Evolutionary conservation across 768 basidiomycete species (phyloP).

Genomic region (Agaricus bisporus): DNA sequence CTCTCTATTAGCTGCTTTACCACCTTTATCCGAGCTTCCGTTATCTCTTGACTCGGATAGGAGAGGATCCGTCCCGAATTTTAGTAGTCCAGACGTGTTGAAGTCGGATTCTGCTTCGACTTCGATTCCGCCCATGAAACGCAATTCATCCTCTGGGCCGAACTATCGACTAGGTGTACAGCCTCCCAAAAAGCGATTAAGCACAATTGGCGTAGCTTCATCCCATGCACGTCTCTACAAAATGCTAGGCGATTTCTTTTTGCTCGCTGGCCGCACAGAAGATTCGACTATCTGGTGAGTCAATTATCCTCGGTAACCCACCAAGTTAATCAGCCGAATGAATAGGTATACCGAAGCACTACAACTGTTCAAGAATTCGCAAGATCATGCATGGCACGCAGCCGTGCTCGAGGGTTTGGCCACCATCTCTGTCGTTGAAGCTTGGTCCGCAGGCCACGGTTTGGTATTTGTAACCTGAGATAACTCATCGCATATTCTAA

Average conservation of each 20-base stretch:
- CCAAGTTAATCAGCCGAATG: conserved; percentile 14
- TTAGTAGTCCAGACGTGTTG: conserved; percentile 51
- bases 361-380: conserved; percentile 62
- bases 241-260: conserved; percentile 81
- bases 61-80: conserved; percentile 34
- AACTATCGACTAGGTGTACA: conserved; percentile 42
- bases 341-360: conserved; percentile 83
- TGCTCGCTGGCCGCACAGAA: conserved; percentile 78
- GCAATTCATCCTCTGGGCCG: conserved; percentile 46
- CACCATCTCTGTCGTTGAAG: conserved; percentile 72
- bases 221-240: conserved; percentile 86
- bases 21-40: conserved; percentile 56
- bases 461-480: conserved; percentile 41
- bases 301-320: background rate
- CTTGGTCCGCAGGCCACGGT: conserved; percentile 75
- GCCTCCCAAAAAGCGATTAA: conserved; percentile 54
- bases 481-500: conserved; percentile 4
- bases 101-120: conserved; percentile 29
- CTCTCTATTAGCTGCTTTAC: conserved; percentile 55
- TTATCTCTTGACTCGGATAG: conserved; percentile 47
- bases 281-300: conserved; percentile 78
- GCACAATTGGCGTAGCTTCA: conserved; percentile 59
- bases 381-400: conserved; percentile 87
- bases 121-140: conserved; percentile 39
- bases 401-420: conserved; percentile 83